phyloP scores from a whole-genome alignment of 176 grass and related monocot genomes.

The Puccinellia tenuiflora region DNA sequence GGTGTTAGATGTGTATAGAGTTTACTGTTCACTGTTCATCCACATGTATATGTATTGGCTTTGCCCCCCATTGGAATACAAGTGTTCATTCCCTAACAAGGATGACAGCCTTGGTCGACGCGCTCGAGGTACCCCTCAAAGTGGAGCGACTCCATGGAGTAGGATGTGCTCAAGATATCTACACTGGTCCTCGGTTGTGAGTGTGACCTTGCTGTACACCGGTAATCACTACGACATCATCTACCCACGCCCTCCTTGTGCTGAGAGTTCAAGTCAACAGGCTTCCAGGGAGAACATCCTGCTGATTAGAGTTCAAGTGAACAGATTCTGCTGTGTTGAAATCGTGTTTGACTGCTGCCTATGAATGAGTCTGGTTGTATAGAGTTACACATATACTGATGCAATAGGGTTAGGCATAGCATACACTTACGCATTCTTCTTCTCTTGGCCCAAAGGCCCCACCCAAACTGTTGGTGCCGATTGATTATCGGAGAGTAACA shows the following conservation, averaged over 20 bases:
- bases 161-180: not conserved
- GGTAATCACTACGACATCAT: constrained; percentile 18
- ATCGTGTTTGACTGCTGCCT: not conserved
- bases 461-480: not conserved
- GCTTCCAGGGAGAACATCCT: not conserved
- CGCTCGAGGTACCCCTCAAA: constrained; percentile 4
- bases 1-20: too few species aligned
- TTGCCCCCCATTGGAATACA: too few species aligned
- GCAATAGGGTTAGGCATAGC: not conserved
- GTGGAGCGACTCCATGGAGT: constrained; percentile 9
- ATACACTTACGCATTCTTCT: not conserved
- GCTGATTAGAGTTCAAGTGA: not conserved
- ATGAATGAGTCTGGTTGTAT: not conserved
- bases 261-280: not conserved
- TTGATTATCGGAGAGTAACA: not conserved
- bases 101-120: not conserved
- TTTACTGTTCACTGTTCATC: too few species aligned
- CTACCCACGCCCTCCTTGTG: not conserved
- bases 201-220: constrained; percentile 2
- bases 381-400: too few species aligned
- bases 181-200: not conserved
- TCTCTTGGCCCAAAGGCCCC: not conserved
- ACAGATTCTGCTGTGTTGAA: not conserved
- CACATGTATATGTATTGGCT: too few species aligned
- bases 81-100: too few species aligned